phyloP scores from a whole-genome alignment of 495 filamentous ascomycete species.

The Aspergillus funiculosus region DNA sequence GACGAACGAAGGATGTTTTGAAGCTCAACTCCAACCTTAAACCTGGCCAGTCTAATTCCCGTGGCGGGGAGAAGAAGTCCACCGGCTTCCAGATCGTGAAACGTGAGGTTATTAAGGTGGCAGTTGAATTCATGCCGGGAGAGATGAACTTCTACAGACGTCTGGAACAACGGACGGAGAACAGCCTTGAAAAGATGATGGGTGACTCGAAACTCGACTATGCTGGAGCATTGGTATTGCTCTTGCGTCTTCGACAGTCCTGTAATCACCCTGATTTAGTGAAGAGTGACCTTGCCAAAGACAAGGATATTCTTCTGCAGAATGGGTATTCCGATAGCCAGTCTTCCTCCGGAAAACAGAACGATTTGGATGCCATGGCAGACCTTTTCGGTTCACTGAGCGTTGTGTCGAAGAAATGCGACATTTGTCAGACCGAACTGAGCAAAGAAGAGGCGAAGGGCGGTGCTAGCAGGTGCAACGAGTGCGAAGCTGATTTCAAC shows the following conservation, averaged over 20 bases:
- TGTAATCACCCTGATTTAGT: conserved; percentile 92
- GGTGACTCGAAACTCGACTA: conserved; percentile 65
- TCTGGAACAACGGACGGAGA: conserved; percentile 76
- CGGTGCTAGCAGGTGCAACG: conserved; percentile 61
- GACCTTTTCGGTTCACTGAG: conserved; percentile 78
- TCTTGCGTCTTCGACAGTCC: conserved; percentile 82
- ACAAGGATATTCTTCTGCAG: conserved; percentile 74
- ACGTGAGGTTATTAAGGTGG: conserved; percentile 76
- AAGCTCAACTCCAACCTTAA: conserved; percentile 75
- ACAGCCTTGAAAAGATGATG: conserved; percentile 84
- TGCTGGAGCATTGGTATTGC: conserved; percentile 77
- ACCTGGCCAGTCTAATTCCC: conserved; percentile 49
- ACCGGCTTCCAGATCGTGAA: conserved; percentile 79
- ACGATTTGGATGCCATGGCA: conserved; percentile 75
- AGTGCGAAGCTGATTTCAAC: conserved; percentile 66
- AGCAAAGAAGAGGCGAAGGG: conserved; percentile 48
- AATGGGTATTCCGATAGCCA: conserved; percentile 44
- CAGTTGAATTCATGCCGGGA: conserved; percentile 68
- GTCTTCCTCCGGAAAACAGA: conserved; percentile 43
- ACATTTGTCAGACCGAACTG: conserved; percentile 75
- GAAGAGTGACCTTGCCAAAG: conserved; percentile 74
- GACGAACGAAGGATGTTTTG: conserved; percentile 89
- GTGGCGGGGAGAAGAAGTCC: conserved; percentile 43
- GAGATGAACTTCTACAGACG: conserved; percentile 82
- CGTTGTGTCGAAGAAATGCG: conserved; percentile 77